Evolutionary conservation across 2,329 filamentous ascomycete genomes (phyloP), one percentile per base, ranked within the genome.

Genomic region (Trichoderma simmonsii): DNA sequence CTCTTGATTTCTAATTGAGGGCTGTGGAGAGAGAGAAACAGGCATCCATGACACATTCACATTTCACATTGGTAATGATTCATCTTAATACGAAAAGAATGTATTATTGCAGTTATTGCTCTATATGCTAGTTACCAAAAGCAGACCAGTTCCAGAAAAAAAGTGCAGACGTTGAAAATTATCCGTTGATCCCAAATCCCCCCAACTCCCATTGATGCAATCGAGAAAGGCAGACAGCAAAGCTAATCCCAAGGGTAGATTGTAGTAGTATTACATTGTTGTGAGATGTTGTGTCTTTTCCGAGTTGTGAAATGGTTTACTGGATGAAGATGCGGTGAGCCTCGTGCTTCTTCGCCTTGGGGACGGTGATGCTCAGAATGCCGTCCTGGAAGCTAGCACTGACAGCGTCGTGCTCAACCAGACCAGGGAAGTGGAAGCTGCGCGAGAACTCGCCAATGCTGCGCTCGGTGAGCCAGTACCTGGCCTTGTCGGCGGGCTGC

Each of bases 401-500:
- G 70, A 93, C 91, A 3, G 77, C 81, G 18, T 90, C 88, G 76
- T 88, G 86, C 77, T 92, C 89, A 73, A 93, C 86, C 32, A 86
- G 87, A 67, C 82, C 81, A 0, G 91, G 89, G 84, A 93, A 93
- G 79, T 84, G 88, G 83, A 93, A 93, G 72, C 85, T 88, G 74
- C 91, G 88, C 63, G 87, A 85, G 82, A 93, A 93, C 75, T 90
- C 86, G 79, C 91, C 91, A 72, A 91, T 82, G 73, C 85, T 87
- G 76, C 90, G 89, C 83, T 93, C 90, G 43, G 85, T 85, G 73
- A 90, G 83, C 93, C 92, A 95, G 86, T 90, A 95, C 82, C 89
- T 91, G 76, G 84, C 81, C 59, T 83, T 81, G 73, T 85, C 82
- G 63, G 76, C 76, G 6, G 80, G 75, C 74, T 82, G 80, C 72